These are phyloP conservation scores for Auricularia sp. DNA, from an alignment of 768 basidiomycete genomes.

Conservation along the genomic window DNA sequence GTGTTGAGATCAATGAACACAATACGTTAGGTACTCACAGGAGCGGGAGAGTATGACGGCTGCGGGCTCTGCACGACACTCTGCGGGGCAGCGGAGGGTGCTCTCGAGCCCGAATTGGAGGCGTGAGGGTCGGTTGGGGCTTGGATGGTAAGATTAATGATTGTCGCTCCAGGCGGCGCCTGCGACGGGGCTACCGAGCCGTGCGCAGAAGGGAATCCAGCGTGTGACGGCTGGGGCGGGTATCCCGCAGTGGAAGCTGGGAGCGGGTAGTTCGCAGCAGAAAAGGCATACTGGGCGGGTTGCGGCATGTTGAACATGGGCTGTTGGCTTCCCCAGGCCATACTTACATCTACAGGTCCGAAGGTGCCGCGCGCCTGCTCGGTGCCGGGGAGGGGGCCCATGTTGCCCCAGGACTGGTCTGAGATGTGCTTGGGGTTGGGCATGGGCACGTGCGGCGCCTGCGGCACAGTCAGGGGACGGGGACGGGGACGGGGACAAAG, in stretches of 20 bases:
- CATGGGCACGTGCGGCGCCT: neutral
- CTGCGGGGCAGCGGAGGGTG: neutral
- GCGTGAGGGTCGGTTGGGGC: neutral
- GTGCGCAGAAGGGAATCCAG: neutral
- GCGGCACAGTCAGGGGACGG: neutral
- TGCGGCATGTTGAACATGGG: neutral
- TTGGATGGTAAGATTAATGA: neutral
- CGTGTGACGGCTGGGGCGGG: neutral
- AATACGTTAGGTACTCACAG: too few relatives aligned
- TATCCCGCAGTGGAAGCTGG: neutral
- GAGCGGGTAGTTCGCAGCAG: neutral
- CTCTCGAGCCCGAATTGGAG: neutral
- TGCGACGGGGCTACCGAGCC: neutral
- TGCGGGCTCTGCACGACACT: neutral
- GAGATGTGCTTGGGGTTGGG: neutral
- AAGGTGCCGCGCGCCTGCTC: neutral
- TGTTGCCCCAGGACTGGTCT: constrained; percentile 1
- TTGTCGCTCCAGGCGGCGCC: neutral
- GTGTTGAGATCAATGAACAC: too few relatives aligned
- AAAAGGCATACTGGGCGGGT: neutral
- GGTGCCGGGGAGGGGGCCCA: neutral
- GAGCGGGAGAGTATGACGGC: too few relatives aligned
- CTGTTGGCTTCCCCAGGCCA: neutral
- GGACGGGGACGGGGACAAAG: neutral
- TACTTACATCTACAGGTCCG: neutral